Conservation (phyloP, 768 basidiomycete genomes). For the Thelephora aurantiotincta region DNA sequence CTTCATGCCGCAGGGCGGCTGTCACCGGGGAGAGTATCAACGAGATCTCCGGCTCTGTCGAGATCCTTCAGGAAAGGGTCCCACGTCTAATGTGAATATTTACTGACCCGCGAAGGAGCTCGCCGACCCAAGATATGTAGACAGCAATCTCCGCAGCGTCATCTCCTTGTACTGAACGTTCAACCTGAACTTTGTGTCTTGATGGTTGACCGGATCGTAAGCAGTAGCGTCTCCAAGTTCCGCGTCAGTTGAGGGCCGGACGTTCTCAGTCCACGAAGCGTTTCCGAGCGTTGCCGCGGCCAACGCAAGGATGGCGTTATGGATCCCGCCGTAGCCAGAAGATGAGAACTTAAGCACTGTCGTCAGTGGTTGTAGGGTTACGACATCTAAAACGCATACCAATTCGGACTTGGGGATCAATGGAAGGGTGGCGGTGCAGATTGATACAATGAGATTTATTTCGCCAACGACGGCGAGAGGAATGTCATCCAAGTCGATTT, state of each 20-base stretch:
- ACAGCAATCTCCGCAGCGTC: slow-evolving; percentile 43
- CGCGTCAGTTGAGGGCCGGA: slow-evolving; percentile 51
- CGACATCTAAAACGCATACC: slow-evolving; percentile 29
- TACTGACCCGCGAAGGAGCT: slow-evolving; percentile 55
- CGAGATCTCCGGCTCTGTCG: slow-evolving; percentile 56
- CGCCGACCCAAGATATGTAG: slow-evolving; percentile 54
- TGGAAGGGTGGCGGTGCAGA: slow-evolving; percentile 56
- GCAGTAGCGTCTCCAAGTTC: slow-evolving; percentile 44
- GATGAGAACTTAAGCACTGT: slow-evolving; percentile 24
- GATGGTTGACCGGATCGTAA: slow-evolving; percentile 34
- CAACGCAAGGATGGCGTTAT: slow-evolving; percentile 62
- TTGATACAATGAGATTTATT: slow-evolving; percentile 60
- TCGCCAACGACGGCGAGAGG: slow-evolving; percentile 63
- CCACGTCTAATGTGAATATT: neutral
- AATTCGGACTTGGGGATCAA: slow-evolving; percentile 65
- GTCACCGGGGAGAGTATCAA: slow-evolving; percentile 58
- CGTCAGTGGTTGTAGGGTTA: slow-evolving; percentile 18
- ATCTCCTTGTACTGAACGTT: slow-evolving; percentile 40
- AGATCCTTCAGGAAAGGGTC: neutral
- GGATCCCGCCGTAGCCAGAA: slow-evolving; percentile 77
- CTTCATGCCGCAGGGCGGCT: slow-evolving; percentile 40
- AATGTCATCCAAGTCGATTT: slow-evolving; percentile 51
- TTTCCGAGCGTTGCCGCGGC: slow-evolving; percentile 57
- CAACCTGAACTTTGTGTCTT: slow-evolving; percentile 44
- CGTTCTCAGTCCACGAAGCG: slow-evolving; percentile 38